Evolutionary conservation across 2,329 filamentous ascomycete genomes (phyloP).

Genomic region (Alternaria longipes): DNA sequence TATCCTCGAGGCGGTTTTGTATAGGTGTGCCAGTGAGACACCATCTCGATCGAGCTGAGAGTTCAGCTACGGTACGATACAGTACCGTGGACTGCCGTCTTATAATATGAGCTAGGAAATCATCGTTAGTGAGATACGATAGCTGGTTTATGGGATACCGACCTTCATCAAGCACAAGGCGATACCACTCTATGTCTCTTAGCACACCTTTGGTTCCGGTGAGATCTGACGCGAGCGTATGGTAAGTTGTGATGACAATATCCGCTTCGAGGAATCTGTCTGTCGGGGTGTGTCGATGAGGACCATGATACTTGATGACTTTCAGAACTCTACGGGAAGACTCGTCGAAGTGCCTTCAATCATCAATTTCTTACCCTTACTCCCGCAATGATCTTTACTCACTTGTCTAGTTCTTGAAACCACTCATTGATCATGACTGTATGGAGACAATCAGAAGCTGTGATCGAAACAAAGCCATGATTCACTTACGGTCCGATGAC

Average conservation of each 20-base stretch:
- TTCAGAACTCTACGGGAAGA: constrained; percentile 16
- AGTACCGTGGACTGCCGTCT: constrained; percentile 59
- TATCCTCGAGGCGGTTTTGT: constrained; percentile 63
- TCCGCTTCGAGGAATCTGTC: constrained; percentile 28
- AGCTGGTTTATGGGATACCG: fast-evolving
- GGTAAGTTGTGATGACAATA: constrained; percentile 45
- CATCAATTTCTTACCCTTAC: not conserved
- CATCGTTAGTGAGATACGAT: not conserved
- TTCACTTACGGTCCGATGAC: no score
- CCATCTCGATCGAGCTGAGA: constrained; percentile 59
- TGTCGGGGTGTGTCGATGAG: constrained; percentile 19
- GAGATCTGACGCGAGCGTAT: constrained; percentile 31
- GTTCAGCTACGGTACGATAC: constrained; percentile 54
- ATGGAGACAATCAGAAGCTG: no score
- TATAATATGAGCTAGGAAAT: constrained; percentile 59
- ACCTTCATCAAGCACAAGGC: constrained; percentile 45
- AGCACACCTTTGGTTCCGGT: constrained; percentile 18
- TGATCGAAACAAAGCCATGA: no score
- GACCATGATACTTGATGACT: constrained; percentile 39
- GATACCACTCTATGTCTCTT: constrained; percentile 38
- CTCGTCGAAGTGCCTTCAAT: constrained; percentile 34
- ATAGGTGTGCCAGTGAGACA: constrained; percentile 55
- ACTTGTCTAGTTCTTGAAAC: no score
- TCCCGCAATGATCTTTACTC: no score
- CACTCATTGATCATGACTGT: no score